These are phyloP conservation scores for Linanthus parryae DNA, from an alignment of 148 eudicot genomes.

Conservation along the genomic window DNA sequence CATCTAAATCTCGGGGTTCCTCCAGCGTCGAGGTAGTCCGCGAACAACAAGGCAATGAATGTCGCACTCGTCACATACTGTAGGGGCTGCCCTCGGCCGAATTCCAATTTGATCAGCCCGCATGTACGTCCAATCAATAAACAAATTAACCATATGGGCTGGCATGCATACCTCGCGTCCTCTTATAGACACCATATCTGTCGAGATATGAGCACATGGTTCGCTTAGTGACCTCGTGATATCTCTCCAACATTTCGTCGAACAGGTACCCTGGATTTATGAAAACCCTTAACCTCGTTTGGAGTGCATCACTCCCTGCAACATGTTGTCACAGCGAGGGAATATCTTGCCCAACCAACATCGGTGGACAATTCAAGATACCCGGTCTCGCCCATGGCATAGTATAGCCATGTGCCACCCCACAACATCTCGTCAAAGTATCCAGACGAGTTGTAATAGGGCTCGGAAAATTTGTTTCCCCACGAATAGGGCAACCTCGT, in stretches of 20 bases:
- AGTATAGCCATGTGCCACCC: slow-evolving; percentile 74
- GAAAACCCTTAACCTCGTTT: slow-evolving; percentile 62
- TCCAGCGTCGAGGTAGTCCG: no score
- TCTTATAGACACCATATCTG: slow-evolving; percentile 42
- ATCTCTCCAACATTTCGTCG: slow-evolving; percentile 49
- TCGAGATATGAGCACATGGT: slow-evolving; percentile 72
- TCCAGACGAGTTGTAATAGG: slow-evolving; percentile 57
- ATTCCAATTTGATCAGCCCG: no score
- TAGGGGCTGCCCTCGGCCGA: no score
- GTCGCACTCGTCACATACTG: no score
- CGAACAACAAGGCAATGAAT: no score
- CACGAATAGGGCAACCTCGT: slow-evolving; percentile 27
- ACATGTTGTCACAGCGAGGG: slow-evolving; percentile 82
- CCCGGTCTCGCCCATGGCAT: slow-evolving; percentile 59
- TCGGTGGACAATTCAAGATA: slow-evolving; percentile 51
- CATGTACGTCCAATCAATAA: no score
- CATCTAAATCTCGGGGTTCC: no score
- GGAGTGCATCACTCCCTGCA: slow-evolving; percentile 61
- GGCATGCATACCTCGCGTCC: slow-evolving; percentile 69
- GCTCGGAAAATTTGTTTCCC: slow-evolving; percentile 36
- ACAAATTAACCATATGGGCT: no score
- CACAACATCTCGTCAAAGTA: slow-evolving; percentile 74
- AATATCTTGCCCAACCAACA: slow-evolving; percentile 34
- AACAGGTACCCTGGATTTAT: slow-evolving; percentile 73
- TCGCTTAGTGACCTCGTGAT: slow-evolving; percentile 51